Conservation (phyloP, 2,329 filamentous ascomycete species). For the Davidsoniella australis region DNA sequence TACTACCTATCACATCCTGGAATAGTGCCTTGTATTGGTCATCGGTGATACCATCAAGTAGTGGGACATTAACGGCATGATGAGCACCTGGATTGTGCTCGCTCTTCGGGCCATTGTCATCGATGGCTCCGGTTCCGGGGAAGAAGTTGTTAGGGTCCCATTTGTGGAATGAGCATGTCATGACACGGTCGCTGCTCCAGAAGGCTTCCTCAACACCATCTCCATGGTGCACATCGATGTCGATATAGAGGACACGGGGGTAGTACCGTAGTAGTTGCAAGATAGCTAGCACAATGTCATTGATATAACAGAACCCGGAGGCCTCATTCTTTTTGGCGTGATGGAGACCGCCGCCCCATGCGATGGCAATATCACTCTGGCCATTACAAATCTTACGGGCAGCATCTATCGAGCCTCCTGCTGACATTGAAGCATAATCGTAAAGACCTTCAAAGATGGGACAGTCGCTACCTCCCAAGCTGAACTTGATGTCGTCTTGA, state of each 20-base stretch:
- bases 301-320: slow-evolving; percentile 96
- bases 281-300: slow-evolving; percentile 91
- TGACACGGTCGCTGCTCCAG: slow-evolving; percentile 73
- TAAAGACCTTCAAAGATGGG: slow-evolving; percentile 92
- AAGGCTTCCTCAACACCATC: slow-evolving; percentile 87
- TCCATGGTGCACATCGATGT: slow-evolving; percentile 84
- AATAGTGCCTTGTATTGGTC: slow-evolving; percentile 78
- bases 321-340: slow-evolving; percentile 92
- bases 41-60: slow-evolving; percentile 82
- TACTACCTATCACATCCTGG: slow-evolving; percentile 59
- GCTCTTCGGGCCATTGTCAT: slow-evolving; percentile 68
- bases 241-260: slow-evolving; percentile 80
- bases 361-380: slow-evolving; percentile 89
- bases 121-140: slow-evolving; percentile 73
- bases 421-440: slow-evolving; percentile 87
- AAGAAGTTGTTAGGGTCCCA: slow-evolving; percentile 76
- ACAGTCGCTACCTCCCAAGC: slow-evolving; percentile 80
- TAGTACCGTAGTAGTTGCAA: slow-evolving; percentile 70
- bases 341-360: slow-evolving; percentile 92
- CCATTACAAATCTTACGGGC: slow-evolving; percentile 73
- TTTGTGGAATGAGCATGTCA: slow-evolving; percentile 93
- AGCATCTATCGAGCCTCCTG: slow-evolving; percentile 78
- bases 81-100: slow-evolving; percentile 77
- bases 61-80: slow-evolving; percentile 76
- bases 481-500: slow-evolving; percentile 55